Percentiles rank a stretch among this genome's conserved stretches.
Conservation (phyloP, 441 rosid species). For the Biscutella laevigata region DNA sequence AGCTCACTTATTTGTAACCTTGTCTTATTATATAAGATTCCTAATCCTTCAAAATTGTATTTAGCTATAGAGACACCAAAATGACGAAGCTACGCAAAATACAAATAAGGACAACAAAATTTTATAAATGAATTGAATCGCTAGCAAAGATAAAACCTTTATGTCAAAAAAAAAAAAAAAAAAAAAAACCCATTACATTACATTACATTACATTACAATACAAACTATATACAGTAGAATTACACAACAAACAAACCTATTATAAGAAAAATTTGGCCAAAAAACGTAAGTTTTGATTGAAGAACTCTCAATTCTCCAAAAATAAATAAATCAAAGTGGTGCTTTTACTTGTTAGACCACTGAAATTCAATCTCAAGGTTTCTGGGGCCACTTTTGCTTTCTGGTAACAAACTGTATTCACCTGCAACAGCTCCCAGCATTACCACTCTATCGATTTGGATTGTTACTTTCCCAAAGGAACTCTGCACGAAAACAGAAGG, state of each 20-base stretch:
- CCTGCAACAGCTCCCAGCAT: constrained; percentile 98
- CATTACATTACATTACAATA: constrained; percentile 7
- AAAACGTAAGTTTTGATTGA: constrained; percentile 3
- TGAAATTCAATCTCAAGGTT: constrained; percentile 93
- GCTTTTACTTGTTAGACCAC: constrained; percentile 79
- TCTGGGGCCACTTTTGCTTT: constrained; percentile 95
- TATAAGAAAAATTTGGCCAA: neutral
- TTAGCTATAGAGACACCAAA: no score
- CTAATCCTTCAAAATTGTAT: no score
- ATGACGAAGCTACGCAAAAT: no score
- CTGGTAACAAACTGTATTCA: constrained; percentile 81
- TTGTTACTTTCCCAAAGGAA: constrained; percentile 94
- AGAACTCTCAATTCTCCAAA: neutral
- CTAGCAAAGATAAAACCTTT: neutral
- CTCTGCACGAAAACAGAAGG: constrained; percentile 44
- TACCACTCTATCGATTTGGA: constrained; percentile 93
- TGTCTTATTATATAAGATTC: no score
- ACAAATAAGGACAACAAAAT: neutral
- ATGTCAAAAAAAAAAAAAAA: neutral
- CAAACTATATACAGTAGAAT: constrained; percentile 22
- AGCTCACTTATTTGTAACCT: no score
- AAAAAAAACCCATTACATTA: neutral
- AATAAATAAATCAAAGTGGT: neutral
- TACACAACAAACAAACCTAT: constrained; percentile 1
- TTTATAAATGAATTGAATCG: constrained; percentile 29